Base-by-base conservation (phyloP, 108 stramenopile genomes). In the Licmophora abbreviata region DNA sequence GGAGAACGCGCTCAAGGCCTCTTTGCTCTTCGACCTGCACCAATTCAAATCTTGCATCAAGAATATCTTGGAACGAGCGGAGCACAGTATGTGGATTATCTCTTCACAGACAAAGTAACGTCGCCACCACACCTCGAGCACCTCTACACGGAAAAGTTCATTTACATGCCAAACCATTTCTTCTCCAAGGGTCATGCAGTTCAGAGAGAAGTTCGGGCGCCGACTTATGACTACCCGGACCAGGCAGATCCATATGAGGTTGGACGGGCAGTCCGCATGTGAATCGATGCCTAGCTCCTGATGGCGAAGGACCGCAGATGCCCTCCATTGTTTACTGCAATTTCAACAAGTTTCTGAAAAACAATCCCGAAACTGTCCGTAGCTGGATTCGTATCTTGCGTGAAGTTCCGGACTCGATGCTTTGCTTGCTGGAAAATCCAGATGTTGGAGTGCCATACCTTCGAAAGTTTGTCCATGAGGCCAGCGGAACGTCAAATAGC, bases 321-420 rank as follows among this genome's bases (percentile, higher is more conserved):
- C 68, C 69, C 2, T 69, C 74, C 15, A 79, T 89, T 61, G 88
- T 89, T 0, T 89, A 70, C 61, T 89, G 88, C 51, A 89, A 89
- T 56, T 89, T 82, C 45, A 85, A 89, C 54, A 89, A 89, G 42
- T 83, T 89, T 44, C 61, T 89, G 21, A 89, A 89, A 56, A 77
- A 83, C 47, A 89, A 83, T 53, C 88, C 88, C 17, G 77, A 85
- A 59, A 89, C 88, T 3, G 54, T 84, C 18, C 44, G 70, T 46
- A 81, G 81, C 50, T 89, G 88, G 88, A 76, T 89, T 17, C 64
- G 72, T 14, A 83, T 89, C 22, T 52, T 89, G 42, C 47, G 74
- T n/a, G 64, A 81, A 35, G 83, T 85, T 25, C 88, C 83, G 1
- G 79, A 76, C 45, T 83, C 83, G 0, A 81, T 85, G 21, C 41